Evolutionary conservation across 371 early-diverging fungal genomes (phyloP).

Genomic region (Apophysomyces ossiformis): DNA sequence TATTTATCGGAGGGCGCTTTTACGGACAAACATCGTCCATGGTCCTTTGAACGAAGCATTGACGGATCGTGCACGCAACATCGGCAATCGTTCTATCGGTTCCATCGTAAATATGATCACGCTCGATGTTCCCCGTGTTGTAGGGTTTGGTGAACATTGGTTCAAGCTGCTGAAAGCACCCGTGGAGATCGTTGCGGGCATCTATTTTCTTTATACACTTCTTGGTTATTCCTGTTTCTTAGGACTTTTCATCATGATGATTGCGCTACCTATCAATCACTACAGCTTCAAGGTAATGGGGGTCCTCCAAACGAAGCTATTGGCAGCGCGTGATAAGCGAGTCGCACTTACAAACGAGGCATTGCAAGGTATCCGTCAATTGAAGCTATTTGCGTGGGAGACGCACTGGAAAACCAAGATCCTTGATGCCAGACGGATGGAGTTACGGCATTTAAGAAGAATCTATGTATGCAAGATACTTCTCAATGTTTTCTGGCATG

Average conservation of each 20-base stretch:
- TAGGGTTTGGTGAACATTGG: too few relatives aligned
- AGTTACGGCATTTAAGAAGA: slow-evolving; percentile 51
- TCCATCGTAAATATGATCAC: too few relatives aligned
- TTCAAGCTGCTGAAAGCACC: slow-evolving; percentile 49
- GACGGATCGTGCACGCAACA: too few relatives aligned
- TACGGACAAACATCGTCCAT: too few relatives aligned
- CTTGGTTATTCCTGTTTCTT: slow-evolving; percentile 70
- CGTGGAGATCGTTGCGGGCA: slow-evolving; percentile 61
- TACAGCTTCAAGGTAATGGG: slow-evolving; percentile 55
- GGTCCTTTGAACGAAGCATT: too few relatives aligned
- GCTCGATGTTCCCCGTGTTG: too few relatives aligned
- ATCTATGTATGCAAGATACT: slow-evolving; percentile 28
- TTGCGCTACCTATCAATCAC: slow-evolving; percentile 57
- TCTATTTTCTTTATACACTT: slow-evolving; percentile 63
- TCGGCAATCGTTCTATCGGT: too few relatives aligned
- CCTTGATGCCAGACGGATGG: slow-evolving; percentile 51
- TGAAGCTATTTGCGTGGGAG: slow-evolving; percentile 75
- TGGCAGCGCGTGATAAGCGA: slow-evolving; percentile 59
- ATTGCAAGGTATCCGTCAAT: slow-evolving; percentile 67
- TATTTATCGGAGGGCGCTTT: too few relatives aligned
- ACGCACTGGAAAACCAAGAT: slow-evolving; percentile 42
- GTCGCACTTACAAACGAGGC: slow-evolving; percentile 59
- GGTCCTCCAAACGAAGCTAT: slow-evolving; percentile 49
- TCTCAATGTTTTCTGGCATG: slow-evolving; percentile 41
- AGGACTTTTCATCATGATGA: slow-evolving; percentile 63